phyloP scores from a whole-genome alignment of 1,284 basidiomycete species.

The Cryptococcus sp. region DNA sequence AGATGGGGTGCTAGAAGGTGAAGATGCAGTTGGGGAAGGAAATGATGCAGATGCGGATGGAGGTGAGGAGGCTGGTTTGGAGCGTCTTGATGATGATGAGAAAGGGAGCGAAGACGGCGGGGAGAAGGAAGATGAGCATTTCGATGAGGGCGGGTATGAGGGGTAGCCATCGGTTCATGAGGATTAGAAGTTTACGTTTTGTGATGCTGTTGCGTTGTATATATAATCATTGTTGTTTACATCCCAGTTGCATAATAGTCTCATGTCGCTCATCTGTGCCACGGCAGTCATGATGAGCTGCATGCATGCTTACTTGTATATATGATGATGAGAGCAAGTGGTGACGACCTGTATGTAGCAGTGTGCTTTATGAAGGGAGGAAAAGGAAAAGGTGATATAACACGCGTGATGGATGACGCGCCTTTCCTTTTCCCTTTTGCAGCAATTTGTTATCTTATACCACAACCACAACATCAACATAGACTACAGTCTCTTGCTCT shows the following conservation, averaged over 20 bases:
- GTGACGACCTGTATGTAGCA: too few relatives aligned
- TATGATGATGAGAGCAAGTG: too few relatives aligned
- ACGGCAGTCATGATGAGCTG: too few relatives aligned
- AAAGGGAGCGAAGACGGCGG: background rate
- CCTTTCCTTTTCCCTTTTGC: conserved; percentile 10
- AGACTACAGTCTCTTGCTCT: background rate
- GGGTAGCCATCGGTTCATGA: background rate
- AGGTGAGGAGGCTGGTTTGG: background rate
- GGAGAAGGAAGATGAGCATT: conserved; percentile 1
- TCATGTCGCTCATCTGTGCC: too few relatives aligned
- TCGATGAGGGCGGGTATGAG: conserved; percentile 1
- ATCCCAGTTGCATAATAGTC: too few relatives aligned
- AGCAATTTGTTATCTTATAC: too few relatives aligned
- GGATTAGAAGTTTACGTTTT: too few relatives aligned
- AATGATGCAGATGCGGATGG: background rate
- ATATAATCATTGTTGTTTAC: too few relatives aligned
- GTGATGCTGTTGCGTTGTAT: too few relatives aligned
- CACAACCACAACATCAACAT: background rate
- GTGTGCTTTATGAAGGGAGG: too few relatives aligned
- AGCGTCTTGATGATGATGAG: conserved; percentile 5
- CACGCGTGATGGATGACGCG: conserved; percentile 10
- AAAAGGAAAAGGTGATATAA: conserved; percentile 4
- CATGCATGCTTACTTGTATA: too few relatives aligned
- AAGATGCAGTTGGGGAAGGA: background rate
- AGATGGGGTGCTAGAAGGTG: background rate